Conservation (phyloP, 2,329 filamentous ascomycete species). For the Phyllosticta capitalensis region DNA sequence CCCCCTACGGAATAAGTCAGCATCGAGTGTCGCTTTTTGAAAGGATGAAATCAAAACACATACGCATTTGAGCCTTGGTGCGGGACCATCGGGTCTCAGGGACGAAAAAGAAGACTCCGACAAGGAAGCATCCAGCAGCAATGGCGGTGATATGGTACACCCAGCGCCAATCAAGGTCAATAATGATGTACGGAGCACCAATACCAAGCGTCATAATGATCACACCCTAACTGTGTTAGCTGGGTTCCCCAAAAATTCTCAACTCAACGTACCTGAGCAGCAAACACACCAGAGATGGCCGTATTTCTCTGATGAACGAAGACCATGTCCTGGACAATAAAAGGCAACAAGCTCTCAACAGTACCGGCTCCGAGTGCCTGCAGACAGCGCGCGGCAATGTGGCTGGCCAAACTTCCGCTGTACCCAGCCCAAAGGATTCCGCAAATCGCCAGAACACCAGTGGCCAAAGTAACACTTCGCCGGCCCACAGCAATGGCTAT, state of each 20-base stretch:
- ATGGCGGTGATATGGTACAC: constrained; percentile 21
- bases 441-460: constrained; percentile 18
- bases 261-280: constrained; percentile 14
- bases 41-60: not conserved
- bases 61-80: constrained; percentile 13
- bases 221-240: constrained; percentile 8
- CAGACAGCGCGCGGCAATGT: constrained; percentile 20
- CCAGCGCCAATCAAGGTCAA: constrained; percentile 19
- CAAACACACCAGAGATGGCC: constrained; percentile 20
- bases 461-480: constrained; percentile 17
- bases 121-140: constrained; percentile 17
- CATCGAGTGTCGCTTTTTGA: not conserved
- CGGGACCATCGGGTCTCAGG: constrained; percentile 22
- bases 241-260: not conserved
- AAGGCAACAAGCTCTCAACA: constrained; percentile 22
- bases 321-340: constrained; percentile 22
- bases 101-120: constrained; percentile 18
- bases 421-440: constrained; percentile 21
- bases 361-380: constrained; percentile 23
- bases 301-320: constrained; percentile 22
- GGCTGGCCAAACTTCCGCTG: constrained; percentile 17
- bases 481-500: constrained; percentile 21
- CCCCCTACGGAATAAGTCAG: constrained; percentile 1
- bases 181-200: constrained; percentile 20
- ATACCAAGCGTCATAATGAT: constrained; percentile 22